Conservation (phyloP, 495 filamentous ascomycete genomes). For the Penicillium paxilli region DNA sequence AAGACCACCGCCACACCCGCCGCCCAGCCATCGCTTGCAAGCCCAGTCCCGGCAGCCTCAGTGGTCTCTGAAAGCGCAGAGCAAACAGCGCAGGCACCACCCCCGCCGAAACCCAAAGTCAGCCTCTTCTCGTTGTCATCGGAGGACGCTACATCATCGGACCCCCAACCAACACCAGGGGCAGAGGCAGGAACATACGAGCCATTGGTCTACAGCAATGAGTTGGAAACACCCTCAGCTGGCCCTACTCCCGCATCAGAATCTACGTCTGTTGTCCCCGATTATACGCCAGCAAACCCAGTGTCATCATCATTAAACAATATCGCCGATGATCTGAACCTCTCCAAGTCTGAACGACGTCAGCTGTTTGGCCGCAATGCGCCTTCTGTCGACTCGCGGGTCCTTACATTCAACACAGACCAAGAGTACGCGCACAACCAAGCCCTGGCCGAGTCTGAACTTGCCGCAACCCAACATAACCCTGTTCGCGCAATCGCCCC, state of each 20-base stretch:
- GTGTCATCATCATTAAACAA: slow-evolving; percentile 46
- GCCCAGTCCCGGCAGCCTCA: slow-evolving; percentile 15
- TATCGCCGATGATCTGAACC: slow-evolving; percentile 72
- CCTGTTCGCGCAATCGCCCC: slow-evolving; percentile 82
- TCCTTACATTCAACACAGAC: slow-evolving; percentile 84
- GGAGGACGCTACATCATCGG: slow-evolving; percentile 14
- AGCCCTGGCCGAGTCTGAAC: slow-evolving; percentile 40
- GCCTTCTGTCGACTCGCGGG: slow-evolving; percentile 36
- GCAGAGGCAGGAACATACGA: slow-evolving; percentile 37
- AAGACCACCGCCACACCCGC: slow-evolving; percentile 14
- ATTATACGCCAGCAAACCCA: slow-evolving; percentile 18
- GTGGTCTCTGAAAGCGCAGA: background rate
- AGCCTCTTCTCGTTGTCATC: slow-evolving; percentile 62
- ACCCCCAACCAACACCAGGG: background rate
- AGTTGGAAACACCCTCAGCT: slow-evolving; percentile 23
- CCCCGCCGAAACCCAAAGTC: slow-evolving; percentile 49
- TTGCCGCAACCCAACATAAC: slow-evolving; percentile 73
- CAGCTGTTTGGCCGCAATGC: slow-evolving; percentile 76
- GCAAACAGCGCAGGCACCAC: slow-evolving; percentile 11
- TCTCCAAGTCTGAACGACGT: slow-evolving; percentile 69
- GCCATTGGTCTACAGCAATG: slow-evolving; percentile 49
- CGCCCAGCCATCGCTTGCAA: slow-evolving; percentile 13
- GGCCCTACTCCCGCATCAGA: slow-evolving; percentile 24
- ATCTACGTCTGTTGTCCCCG: slow-evolving; percentile 2
- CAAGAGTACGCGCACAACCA: slow-evolving; percentile 83